Conservation (phyloP, 768 basidiomycete species). For the Suillus paluster region DNA sequence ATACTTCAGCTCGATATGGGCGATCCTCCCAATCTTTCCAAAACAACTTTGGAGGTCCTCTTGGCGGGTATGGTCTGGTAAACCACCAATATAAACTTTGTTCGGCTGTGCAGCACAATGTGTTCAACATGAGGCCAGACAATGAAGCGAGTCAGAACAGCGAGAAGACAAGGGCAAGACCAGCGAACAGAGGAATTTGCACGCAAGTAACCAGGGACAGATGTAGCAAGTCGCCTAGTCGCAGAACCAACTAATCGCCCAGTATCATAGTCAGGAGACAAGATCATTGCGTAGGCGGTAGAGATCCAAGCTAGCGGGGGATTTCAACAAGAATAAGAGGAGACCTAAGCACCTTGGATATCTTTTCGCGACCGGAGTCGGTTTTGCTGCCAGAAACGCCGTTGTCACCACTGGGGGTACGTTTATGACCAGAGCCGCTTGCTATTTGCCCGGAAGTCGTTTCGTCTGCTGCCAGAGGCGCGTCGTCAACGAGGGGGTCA, state of each 20-base stretch:
- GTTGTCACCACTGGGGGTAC: conserved; percentile 49
- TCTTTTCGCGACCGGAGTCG: conserved; percentile 68
- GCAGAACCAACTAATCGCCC: conserved; percentile 8
- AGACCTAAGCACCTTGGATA: conserved; percentile 88
- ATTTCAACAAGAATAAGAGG: conserved; percentile 41
- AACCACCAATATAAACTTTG: conserved; percentile 91
- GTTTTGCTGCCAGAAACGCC: conserved; percentile 46
- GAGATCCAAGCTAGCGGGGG: conserved; percentile 26
- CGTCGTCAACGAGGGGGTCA: conserved; percentile 52
- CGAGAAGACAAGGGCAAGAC: conserved; percentile 47
- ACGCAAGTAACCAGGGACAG: conserved; percentile 10
- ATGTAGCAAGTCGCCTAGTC: conserved; percentile 11
- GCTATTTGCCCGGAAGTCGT: conserved; percentile 14
- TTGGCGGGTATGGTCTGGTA: conserved; percentile 84
- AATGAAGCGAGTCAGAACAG: conserved; percentile 52
- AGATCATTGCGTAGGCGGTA: conserved; percentile 22
- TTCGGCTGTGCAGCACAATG: conserved; percentile 82
- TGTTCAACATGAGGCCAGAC: conserved; percentile 63
- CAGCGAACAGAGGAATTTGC: conserved; percentile 27
- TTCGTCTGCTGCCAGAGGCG: conserved; percentile 31
- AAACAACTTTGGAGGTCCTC: conserved; percentile 88
- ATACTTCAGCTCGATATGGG: conserved; percentile 83
- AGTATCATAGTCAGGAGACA: conserved; percentile 17
- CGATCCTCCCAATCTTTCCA: conserved; percentile 79
- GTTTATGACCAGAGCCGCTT: conserved; percentile 22